Base-by-base conservation (phyloP, 2,329 filamentous ascomycete species). In the Penicillium olsonii region DNA sequence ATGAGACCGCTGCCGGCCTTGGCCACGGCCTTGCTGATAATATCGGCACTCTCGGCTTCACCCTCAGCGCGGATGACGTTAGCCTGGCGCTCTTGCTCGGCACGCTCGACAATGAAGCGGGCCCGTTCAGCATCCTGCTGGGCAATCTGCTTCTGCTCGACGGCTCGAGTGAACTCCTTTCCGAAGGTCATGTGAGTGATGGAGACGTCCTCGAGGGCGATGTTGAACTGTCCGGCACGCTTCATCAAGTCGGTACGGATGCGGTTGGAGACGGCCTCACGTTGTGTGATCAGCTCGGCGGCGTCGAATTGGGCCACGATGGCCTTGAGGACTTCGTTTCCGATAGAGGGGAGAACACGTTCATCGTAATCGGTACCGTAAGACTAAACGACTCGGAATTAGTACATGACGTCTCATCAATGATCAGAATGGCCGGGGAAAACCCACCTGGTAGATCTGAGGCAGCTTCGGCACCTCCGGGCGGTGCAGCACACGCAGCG, bases 151-250 rank as follows among this genome's bases (percentile, higher is more conserved):
- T 99, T 99, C 84, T 99, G 94, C 79, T 99, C 94, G 66, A 99
- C 94, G 59, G 94, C 94, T 75, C 90, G 89, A 54, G 94, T 99
- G 81, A 99, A 99, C 76, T 99, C 94, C 75, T 92, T 92, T 63
- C 94, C 94, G 71, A 99, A 99, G 45, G 94, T 99, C 94, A 99
- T 99, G 82, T 99, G 94, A 54, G 94, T 99, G 75, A 99, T 99
- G 69, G 90, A 95, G 53, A 99, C 94, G 69, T 99, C 94, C 77
- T 99, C 94, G 45, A 99, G 89, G 22, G 91, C 90, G 69, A 99
- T 99, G 81, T 99, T 96, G 85, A 99, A 99, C 75, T 99, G 94
- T 67, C 87, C 79, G 40, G 94, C 94, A 66, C 94, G 92, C 78
- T 88, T 91, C 69, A 94, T 87, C 42, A 99, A 85, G 72, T 99